Evolutionary conservation across 2,329 filamentous ascomycete species (phyloP), one percentile per base, ranked within the genome.

Genomic region (Epicoccum sorghinum): DNA sequence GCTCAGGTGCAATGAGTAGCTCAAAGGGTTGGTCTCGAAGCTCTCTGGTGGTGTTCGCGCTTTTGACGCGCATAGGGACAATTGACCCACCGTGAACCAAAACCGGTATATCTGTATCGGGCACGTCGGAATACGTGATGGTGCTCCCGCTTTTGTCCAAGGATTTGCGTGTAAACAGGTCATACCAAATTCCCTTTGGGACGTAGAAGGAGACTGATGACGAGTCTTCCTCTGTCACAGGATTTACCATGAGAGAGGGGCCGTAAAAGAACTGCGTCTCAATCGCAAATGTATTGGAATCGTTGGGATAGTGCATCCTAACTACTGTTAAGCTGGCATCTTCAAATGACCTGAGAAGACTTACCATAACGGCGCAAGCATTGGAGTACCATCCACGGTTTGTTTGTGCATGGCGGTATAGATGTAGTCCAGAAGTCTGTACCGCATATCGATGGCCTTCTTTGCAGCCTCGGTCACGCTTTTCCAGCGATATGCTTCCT

Each of bases 351-450:
- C 4, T 7, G 18, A 29, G 22, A 6, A 3, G 2, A 91, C 75
- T 86, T 58, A 92, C 76, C 89, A 90, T 56, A 91, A 69, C 0
- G 89, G 89, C 55, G 84, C 84, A 37, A 90, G 74, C 59, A 86
- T 78, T 0, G 89, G 88, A 4, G 82, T 83, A 14, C 89, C 90
- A 45, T 84, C 82, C 25, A 79, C 63, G 33, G 79, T 82, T 71
- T 89, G 83, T 52, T 75, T 72, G 65, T 86, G 78, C 70, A 91
- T 80, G 1, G 86, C 84, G 1, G 89, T 91, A 78, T 93, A 92
- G 53, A 91, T 81, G 75, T 92, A 92, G 66, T 91, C 89, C 5
- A 93, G 79, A n/a, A 93, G 78, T n/a, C 83, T 80, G 75, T 92
- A 93, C 10, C 90, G 83, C 49, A 88, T 86, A 33, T 83, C 83